These are phyloP conservation scores for Aplosporella prunicola DNA, from an alignment of 2,329 filamentous ascomycete genomes.

Conservation along the genomic window DNA sequence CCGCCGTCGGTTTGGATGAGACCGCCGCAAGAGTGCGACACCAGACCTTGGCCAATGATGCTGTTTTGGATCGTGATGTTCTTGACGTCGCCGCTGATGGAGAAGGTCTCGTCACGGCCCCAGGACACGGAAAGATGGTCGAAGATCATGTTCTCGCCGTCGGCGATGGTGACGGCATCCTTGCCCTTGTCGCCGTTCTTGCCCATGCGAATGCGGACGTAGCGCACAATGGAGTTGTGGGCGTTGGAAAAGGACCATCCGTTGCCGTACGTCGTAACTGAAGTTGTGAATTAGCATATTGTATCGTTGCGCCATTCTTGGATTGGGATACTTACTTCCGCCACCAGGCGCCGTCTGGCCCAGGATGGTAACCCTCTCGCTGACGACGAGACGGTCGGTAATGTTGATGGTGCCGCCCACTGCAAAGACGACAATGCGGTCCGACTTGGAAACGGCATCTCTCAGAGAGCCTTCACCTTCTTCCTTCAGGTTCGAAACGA, in stretches of 20 bases:
- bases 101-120: conserved; percentile 49
- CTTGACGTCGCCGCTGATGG: conserved; percentile 36
- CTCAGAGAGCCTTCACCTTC: conserved; percentile 41
- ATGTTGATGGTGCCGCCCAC: conserved; percentile 44
- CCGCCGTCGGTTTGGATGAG: conserved; percentile 43
- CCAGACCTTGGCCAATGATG: conserved; percentile 46
- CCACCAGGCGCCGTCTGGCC: conserved; percentile 44
- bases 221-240: conserved; percentile 45
- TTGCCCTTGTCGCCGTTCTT: conserved; percentile 43
- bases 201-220: conserved; percentile 47
- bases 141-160: conserved; percentile 46
- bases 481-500: conserved; percentile 42
- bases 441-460: conserved; percentile 39
- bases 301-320: neutral
- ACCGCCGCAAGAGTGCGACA: conserved; percentile 45
- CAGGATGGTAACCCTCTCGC: conserved; percentile 40
- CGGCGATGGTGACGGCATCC: conserved; percentile 45
- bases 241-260: conserved; percentile 45
- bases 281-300: conserved; percentile 20
- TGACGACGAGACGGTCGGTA: conserved; percentile 37
- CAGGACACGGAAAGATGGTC: conserved; percentile 46
- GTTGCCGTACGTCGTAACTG: conserved; percentile 45
- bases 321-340: conserved; percentile 18
- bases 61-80: conserved; percentile 45
- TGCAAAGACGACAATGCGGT: conserved; percentile 43